Evolutionary conservation across 2,329 filamentous ascomycete genomes (phyloP), one percentile per base, ranked within the genome.

Genomic region (Paradendryphiella salina): DNA sequence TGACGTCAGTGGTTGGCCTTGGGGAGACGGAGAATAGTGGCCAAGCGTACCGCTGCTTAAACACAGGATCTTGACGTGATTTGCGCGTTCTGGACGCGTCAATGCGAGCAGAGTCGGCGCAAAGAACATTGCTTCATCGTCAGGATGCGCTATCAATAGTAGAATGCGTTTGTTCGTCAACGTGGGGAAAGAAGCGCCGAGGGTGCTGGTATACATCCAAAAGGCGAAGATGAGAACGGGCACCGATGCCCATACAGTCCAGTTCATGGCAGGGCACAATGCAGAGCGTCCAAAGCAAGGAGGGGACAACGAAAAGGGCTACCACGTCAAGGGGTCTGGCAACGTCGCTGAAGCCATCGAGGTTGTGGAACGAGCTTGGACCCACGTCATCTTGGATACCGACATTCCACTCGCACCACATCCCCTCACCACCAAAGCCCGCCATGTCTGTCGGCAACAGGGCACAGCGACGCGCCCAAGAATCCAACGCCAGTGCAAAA

Each of bases 61-160:
- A 76, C 94, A 99, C 48, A 97, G 77, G 57, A 99, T 96, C 76
- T 95, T 94, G 68, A 99, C 82, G 70, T 95, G 90, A 75, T 99
- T 97, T 3, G 89, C 88, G 15, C 87, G 80, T 52, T 86, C 84
- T 3, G 90, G 90, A 11, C 83, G 80, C 14, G 91, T 93, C 50
- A 99, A 82, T n/a, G 89, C 85, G 63, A 95, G 81, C 11, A 97
- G 80, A 0, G 90, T 89, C 0, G 94, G 94, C 57, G 91, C 85
- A 76, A 99, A 99, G 80, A 99, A 99, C 94, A 99, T 99, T 73
- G 93, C 94, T 78, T 99, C 94, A 68, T 99, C 94, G 75, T 99
- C 94, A 0, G 94, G 94, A 76, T 99, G 94, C 17, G 94, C 94
- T 67, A 99, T 97, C 47, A 99, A 80, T 46, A 99, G 82, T 71